These are phyloP conservation scores for Vanrija pseudolonga DNA, from an alignment of 1,284 basidiomycete species.

Conservation along the genomic window DNA sequence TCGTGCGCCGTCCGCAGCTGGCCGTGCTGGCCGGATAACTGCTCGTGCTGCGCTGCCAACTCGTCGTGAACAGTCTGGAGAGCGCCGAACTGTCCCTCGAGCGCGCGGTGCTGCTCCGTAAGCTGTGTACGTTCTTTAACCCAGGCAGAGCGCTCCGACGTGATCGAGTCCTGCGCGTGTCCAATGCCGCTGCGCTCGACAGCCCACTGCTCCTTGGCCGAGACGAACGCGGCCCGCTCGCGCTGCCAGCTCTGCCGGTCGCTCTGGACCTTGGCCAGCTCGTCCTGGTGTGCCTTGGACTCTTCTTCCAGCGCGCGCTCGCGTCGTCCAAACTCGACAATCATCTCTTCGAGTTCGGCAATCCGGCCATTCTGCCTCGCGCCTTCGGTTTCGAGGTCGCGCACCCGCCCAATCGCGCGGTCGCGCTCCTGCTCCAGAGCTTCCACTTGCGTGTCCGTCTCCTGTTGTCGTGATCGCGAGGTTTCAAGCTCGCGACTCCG, in stretches of 20 bases:
- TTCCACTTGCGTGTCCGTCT: conserved; percentile 7
- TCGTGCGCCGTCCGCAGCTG: too few species aligned
- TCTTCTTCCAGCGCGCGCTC: conserved; percentile 40
- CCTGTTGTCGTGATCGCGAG: too few species aligned
- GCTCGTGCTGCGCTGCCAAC: too few species aligned
- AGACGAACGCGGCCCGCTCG: conserved; percentile 9
- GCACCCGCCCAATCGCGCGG: background rate
- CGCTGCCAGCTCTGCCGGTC: conserved; percentile 37
- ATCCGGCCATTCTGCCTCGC: conserved; percentile 17
- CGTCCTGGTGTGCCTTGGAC: conserved; percentile 42
- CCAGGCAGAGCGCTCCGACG: background rate
- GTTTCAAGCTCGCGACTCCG: background rate
- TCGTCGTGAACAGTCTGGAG: too few species aligned
- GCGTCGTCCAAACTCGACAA: conserved; percentile 38
- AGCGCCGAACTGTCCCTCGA: background rate
- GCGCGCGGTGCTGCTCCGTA: background rate
- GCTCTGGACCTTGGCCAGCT: conserved; percentile 51
- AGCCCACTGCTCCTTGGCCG: conserved; percentile 10
- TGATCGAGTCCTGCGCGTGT: background rate
- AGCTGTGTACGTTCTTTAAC: background rate
- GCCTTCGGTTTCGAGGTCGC: conserved; percentile 19
- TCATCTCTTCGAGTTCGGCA: conserved; percentile 41
- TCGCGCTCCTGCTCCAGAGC: conserved; percentile 16
- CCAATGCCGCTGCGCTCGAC: conserved; percentile 41
- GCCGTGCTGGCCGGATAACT: too few species aligned